Conservation (phyloP, 2,329 filamentous ascomycete genomes). For the Pyrenochaeta sp. region DNA sequence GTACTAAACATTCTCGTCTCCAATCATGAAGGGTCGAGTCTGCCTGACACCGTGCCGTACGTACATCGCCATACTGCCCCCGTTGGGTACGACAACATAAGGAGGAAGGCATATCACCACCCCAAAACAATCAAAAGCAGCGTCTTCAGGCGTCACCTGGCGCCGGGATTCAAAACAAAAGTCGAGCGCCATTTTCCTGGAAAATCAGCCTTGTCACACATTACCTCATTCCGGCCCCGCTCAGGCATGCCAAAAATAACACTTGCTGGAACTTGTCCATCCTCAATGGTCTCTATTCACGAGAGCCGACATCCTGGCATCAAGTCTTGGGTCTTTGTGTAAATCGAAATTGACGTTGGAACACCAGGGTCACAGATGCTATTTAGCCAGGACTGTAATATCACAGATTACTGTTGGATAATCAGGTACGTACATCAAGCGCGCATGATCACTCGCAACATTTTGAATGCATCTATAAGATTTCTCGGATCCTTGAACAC, state of each 20-base stretch:
- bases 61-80: too few relatives aligned
- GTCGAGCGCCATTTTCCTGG: neutral
- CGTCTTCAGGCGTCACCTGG: neutral
- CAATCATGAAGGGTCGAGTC: too few relatives aligned
- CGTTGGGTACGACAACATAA: neutral
- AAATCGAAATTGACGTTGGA: neutral
- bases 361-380: slow-evolving; percentile 1
- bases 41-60: too few relatives aligned
- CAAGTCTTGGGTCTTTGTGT: neutral
- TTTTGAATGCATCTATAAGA: neutral
- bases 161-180: neutral
- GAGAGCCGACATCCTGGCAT: neutral
- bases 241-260: slow-evolving; percentile 9
- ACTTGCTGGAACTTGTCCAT: neutral
- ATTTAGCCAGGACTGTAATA: slow-evolving; percentile 16
- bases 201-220: slow-evolving; percentile 1
- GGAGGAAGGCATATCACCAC: neutral
- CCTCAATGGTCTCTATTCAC: neutral
- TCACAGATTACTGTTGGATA: slow-evolving; percentile 7
- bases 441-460: slow-evolving; percentile 5
- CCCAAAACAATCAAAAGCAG: neutral
- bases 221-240: slow-evolving; percentile 16
- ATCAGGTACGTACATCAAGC: slow-evolving; percentile 1
- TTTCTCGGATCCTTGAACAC: neutral
- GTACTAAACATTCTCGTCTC: too few relatives aligned